Base-by-base conservation (phyloP, 805 yeast species). In the Candida endomychidarum region DNA sequence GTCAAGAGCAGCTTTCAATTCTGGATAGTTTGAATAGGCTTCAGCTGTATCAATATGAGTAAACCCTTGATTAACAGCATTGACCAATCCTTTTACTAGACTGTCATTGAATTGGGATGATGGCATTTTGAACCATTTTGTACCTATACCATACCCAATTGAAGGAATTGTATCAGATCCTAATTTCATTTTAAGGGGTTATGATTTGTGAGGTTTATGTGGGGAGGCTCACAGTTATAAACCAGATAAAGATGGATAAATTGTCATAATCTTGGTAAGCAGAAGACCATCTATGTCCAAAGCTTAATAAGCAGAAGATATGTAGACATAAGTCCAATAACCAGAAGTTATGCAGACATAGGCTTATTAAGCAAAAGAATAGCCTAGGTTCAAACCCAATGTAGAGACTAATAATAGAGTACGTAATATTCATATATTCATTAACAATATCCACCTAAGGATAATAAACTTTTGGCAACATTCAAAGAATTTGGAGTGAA, bases 1-100 rank as follows among this genome's bases (percentile, higher is more conserved):
- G 30, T 58, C 58, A 20, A 80, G 46, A 1, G 80, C 83, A 11
- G 53, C 61, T n/a, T 74, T 78, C 20, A 78, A 70, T 52, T 80
- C 86, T 4, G 48, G 53, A 44, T 75, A 78, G 5, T 83, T 81
- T 37, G 69, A 67, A 56, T 82, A 82, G n/a, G 65, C 61, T 47
- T 81, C 83, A 1, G 87, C 86, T 5, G 81, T 74, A 49, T 81
- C 88, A 25, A 82, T 67, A 52, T 80, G 87, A 34, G 60, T 68
- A 55, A 73, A 78, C 0, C 83, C 83, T 8, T 10, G 14, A 16
- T 47, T 35, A 2, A 53, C 19, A 4, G 56, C 55, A 24, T 45
- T 23, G n/a, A 34, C 23, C 10, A 50, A 20, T 15, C 43, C 27
- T 12, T 42, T 45, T 10, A 51, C 43, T 12, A 53, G 39, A 24